phyloP scores from a whole-genome alignment of 2,329 filamentous ascomycete genomes.

The Colletotrichum sp. region DNA sequence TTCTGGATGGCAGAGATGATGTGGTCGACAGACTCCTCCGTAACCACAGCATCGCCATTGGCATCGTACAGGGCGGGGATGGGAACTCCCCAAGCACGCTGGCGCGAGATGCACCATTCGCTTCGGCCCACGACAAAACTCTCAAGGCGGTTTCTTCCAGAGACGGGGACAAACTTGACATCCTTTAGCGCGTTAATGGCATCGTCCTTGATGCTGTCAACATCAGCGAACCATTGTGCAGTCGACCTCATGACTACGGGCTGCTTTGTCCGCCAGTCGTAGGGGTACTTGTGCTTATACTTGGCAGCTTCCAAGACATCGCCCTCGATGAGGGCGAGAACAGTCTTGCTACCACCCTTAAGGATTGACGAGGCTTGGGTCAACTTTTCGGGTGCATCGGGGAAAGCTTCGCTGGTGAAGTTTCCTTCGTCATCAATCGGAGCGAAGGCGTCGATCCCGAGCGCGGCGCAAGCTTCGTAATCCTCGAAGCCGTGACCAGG shows the following conservation, averaged over 20 bases:
- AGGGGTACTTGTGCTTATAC: conserved; percentile 92
- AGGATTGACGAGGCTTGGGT: conserved; percentile 72
- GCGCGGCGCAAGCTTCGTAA: conserved; percentile 77
- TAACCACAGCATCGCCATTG: conserved; percentile 77
- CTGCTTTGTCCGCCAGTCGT: conserved; percentile 95
- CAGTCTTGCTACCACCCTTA: conserved; percentile 68
- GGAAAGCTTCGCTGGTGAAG: conserved; percentile 82
- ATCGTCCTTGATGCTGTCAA: conserved; percentile 77
- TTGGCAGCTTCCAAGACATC: conserved; percentile 72
- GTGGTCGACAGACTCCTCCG: conserved; percentile 78
- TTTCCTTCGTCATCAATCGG: conserved; percentile 82
- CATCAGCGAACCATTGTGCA: conserved; percentile 97
- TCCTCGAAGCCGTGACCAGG: conserved; percentile 98
- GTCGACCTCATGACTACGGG: conserved; percentile 92
- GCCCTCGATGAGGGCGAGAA: conserved; percentile 70
- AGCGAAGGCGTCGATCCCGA: conserved; percentile 76
- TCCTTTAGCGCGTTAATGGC: conserved; percentile 72
- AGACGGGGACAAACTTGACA: conserved; percentile 80
- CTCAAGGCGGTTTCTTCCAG: conserved; percentile 75
- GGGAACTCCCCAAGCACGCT: conserved; percentile 94
- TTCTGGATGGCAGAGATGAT: conserved; percentile 80
- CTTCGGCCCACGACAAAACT: conserved; percentile 87
- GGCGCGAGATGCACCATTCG: conserved; percentile 98
- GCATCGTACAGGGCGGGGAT: conserved; percentile 88
- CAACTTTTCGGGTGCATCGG: conserved; percentile 69